Conservation (phyloP, 176 grass and related monocot species). For the Triticum timopheevii region DNA sequence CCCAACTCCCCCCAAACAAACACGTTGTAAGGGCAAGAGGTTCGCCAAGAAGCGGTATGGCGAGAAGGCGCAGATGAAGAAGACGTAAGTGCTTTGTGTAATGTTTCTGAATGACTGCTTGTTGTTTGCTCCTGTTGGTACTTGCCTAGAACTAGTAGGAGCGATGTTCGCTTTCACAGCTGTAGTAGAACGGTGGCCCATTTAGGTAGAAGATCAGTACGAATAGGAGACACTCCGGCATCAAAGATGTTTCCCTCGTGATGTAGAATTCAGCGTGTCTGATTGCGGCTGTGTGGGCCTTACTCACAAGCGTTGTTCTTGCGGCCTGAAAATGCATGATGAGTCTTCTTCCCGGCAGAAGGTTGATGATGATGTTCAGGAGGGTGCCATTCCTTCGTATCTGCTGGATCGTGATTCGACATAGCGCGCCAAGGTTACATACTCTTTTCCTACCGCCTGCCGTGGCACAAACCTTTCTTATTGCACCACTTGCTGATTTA, state of each 20-base stretch:
- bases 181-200: background rate
- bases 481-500: background rate
- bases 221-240: background rate
- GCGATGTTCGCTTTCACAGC: background rate
- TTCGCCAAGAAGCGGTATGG: constrained; percentile 85
- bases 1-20: too few relatives aligned
- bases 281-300: background rate
- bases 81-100: constrained; percentile 58
- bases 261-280: background rate
- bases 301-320: background rate
- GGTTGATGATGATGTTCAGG: constrained; percentile 52
- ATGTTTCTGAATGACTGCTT: background rate
- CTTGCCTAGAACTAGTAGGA: background rate
- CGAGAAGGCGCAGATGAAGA: constrained; percentile 93
- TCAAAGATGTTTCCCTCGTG: background rate
- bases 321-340: constrained; percentile 87
- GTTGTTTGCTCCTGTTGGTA: background rate
- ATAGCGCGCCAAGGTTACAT: constrained; percentile 66
- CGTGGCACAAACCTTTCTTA: background rate
- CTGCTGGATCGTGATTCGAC: constrained; percentile 85
- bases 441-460: background rate
- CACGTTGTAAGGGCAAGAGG: constrained; percentile 82
- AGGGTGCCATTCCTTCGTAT: constrained; percentile 79
- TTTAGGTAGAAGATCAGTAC: background rate
- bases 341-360: constrained; percentile 48